Conservation (phyloP, 2,329 filamentous ascomycete genomes). For the Scytalidium lignicola region DNA sequence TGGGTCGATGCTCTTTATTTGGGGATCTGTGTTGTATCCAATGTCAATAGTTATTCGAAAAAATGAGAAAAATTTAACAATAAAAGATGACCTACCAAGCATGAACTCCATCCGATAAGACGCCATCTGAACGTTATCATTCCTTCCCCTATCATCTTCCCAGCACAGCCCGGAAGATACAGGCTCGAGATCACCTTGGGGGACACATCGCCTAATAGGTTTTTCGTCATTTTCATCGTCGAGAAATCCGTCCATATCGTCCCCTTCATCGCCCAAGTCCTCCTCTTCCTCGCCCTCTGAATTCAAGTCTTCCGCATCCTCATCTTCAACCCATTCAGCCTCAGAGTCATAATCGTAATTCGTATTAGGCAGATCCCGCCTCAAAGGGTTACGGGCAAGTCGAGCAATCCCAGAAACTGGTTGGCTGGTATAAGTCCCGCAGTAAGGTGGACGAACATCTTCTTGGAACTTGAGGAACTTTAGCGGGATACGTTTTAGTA, state of each 20-base stretch:
- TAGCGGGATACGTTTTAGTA: constrained; percentile 20
- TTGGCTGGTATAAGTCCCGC: constrained; percentile 58
- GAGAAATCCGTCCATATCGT: constrained; percentile 58
- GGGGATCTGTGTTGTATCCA: constrained; percentile 23
- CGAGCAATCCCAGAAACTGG: constrained; percentile 39
- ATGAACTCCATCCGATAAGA: constrained; percentile 72
- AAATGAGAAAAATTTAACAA: not conserved
- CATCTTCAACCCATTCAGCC: constrained; percentile 74
- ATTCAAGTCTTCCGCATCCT: constrained; percentile 50
- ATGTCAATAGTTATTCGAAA: not conserved
- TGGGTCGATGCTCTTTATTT: constrained; percentile 65
- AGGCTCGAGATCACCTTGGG: constrained; percentile 67
- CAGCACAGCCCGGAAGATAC: constrained; percentile 79
- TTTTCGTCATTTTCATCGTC: constrained; percentile 65
- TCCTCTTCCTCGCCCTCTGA: constrained; percentile 64
- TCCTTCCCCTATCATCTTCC: constrained; percentile 53
- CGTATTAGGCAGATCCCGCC: constrained; percentile 51
- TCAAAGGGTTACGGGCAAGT: constrained; percentile 49
- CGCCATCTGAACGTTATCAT: constrained; percentile 44
- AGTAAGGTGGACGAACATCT: constrained; percentile 66
- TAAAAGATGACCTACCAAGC: constrained; percentile 13
- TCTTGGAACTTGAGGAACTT: constrained; percentile 45
- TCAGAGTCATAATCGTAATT: constrained; percentile 85
- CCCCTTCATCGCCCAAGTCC: constrained; percentile 62
- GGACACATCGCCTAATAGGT: constrained; percentile 47